A percentile compares a stretch with the other conserved stretches of the same genome.
phyloP scores from a whole-genome alignment of 1,139 yeast species.

The Arxiozyma telluris region DNA sequence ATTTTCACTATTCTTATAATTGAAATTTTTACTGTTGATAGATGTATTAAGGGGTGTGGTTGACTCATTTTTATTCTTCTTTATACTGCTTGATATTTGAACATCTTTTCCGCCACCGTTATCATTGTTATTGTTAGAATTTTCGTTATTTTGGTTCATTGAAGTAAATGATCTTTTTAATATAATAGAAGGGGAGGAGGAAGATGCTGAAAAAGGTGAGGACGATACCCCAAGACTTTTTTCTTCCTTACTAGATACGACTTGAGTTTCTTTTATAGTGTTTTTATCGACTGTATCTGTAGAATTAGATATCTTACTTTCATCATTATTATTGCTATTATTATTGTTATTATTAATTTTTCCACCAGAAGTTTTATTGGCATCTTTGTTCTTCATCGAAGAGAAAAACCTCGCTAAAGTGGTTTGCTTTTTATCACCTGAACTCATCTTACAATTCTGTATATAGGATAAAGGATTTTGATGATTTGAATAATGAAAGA shows the following conservation, averaged over 20 bases:
- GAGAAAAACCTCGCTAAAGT: constrained; percentile 11
- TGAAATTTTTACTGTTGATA: background rate
- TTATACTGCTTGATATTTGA: background rate
- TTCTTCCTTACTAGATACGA: background rate
- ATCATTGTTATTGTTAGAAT: background rate
- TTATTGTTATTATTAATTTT: background rate
- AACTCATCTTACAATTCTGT: background rate
- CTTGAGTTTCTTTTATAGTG: background rate
- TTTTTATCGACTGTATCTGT: background rate
- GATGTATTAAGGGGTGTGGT: background rate
- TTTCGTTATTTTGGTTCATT: background rate
- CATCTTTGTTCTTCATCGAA: constrained; percentile 6
- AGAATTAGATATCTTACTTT: background rate
- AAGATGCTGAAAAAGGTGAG: background rate
- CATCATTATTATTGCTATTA: background rate
- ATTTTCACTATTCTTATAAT: constrained; percentile 1
- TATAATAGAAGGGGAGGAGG: background rate
- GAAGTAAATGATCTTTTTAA: background rate
- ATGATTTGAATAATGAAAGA: background rate
- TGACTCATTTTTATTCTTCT: background rate
- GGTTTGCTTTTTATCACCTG: constrained; percentile 8
- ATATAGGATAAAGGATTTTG: background rate
- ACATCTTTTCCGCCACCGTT: background rate
- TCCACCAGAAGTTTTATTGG: background rate
- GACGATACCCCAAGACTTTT: background rate